phyloP scores from a whole-genome alignment of 345 rosid species.

The Gossypium thurberi region DNA sequence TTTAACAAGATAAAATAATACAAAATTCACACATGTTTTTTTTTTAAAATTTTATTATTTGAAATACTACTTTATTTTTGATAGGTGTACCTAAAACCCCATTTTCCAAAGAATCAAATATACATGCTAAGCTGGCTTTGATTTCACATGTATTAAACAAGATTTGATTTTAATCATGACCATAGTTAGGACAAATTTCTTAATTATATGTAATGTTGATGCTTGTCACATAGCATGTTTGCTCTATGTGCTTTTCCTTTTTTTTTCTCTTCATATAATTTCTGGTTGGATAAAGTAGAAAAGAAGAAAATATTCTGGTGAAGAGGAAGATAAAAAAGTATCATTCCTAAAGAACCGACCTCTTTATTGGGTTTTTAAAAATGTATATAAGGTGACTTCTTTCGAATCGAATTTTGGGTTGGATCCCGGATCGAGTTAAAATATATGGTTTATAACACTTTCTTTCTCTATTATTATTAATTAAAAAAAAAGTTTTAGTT shows the following conservation, averaged over 20 bases:
- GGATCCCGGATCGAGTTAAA: accelerated
- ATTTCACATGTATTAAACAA: background rate
- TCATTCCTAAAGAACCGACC: no score
- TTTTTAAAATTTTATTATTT: background rate
- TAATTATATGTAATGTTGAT: background rate
- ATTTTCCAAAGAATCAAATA: background rate
- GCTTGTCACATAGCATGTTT: background rate
- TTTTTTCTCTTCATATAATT: no score
- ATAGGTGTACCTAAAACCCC: conserved; percentile 6
- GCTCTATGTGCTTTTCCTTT: no score
- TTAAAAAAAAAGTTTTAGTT: no score
- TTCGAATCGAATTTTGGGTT: no score
- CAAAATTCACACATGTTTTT: background rate
- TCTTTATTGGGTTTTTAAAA: no score
- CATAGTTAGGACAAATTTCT: background rate
- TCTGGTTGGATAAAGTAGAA: no score
- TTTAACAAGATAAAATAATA: background rate
- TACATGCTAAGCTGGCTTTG: conserved; percentile 3
- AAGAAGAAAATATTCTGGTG: no score
- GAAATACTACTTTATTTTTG: background rate
- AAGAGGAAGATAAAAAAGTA: no score
- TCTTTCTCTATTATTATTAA: no score
- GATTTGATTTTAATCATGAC: background rate
- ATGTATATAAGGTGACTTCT: no score
- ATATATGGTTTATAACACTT: no score